Conservation (phyloP, 768 basidiomycete species). For the Boletus fagicola region DNA sequence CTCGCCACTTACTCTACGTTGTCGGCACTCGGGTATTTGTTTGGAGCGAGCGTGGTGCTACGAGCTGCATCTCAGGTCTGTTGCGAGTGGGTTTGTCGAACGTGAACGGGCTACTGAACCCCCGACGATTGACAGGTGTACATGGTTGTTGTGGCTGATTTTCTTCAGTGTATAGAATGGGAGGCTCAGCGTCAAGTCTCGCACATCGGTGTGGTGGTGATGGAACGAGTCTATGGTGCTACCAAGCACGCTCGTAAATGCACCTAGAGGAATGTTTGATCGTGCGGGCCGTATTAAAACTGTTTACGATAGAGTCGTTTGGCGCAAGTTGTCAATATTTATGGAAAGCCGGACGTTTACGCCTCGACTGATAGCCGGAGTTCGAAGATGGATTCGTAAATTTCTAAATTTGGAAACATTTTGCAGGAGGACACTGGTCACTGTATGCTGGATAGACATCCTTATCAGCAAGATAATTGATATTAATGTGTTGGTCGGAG, state of each 20-base stretch:
- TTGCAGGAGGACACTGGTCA: too few relatives aligned
- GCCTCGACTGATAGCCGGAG: too few relatives aligned
- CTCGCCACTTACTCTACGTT: background rate
- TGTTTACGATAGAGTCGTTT: too few relatives aligned
- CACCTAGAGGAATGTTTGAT: background rate
- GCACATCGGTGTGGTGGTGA: background rate
- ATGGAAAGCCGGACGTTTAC: too few relatives aligned
- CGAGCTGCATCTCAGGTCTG: constrained; percentile 1
- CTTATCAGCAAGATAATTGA: too few relatives aligned
- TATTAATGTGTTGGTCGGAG: too few relatives aligned
- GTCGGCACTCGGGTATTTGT: background rate
- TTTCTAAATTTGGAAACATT: too few relatives aligned
- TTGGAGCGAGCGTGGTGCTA: background rate
- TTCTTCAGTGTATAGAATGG: constrained; percentile 13
- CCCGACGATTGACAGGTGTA: constrained; percentile 1
- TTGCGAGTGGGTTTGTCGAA: background rate
- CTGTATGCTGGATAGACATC: too few relatives aligned
- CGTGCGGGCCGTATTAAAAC: too few relatives aligned
- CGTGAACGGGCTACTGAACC: background rate
- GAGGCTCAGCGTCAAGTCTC: background rate
- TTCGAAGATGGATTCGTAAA: too few relatives aligned
- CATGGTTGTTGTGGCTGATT: background rate
- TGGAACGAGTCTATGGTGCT: background rate
- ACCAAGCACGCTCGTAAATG: background rate
- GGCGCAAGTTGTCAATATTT: background rate